These are phyloP conservation scores for Mycena capillaripes DNA, from an alignment of 768 basidiomycete genomes.

Conservation along the genomic window DNA sequence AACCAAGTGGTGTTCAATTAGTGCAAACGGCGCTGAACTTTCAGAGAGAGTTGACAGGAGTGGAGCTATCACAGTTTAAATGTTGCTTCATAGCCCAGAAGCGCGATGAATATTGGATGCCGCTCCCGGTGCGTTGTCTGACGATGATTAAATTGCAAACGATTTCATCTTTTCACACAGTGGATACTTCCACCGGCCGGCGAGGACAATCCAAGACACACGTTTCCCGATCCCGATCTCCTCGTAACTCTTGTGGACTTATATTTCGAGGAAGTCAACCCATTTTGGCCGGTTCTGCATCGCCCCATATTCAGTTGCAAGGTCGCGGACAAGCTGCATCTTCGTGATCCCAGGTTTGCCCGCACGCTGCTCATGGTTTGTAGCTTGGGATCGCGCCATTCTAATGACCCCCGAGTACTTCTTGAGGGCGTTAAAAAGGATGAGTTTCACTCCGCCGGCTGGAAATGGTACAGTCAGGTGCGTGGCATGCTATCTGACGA, in stretches of 20 bases:
- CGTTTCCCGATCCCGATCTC: slow-evolving; percentile 69
- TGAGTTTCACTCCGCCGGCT: slow-evolving; percentile 63
- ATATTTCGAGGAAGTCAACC: slow-evolving; percentile 62
- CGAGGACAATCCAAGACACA: slow-evolving; percentile 46
- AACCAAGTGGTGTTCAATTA: slow-evolving; percentile 60
- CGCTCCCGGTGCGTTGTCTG: slow-evolving; percentile 54
- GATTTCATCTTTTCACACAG: neutral
- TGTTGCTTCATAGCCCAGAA: slow-evolving; percentile 39
- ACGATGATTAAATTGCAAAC: slow-evolving; percentile 6
- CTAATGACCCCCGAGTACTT: slow-evolving; percentile 72
- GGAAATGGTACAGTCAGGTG: slow-evolving; percentile 67
- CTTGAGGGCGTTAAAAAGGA: slow-evolving; percentile 46
- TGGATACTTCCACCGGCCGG: slow-evolving; percentile 36
- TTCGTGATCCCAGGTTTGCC: slow-evolving; percentile 60
- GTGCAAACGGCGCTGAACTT: slow-evolving; percentile 71
- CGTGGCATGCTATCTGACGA: neutral
- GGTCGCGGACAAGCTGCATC: slow-evolving; percentile 64
- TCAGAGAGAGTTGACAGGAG: slow-evolving; percentile 46
- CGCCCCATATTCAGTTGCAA: slow-evolving; percentile 73
- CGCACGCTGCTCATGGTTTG: slow-evolving; percentile 42
- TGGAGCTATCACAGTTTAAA: neutral
- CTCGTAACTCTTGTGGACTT: slow-evolving; percentile 67
- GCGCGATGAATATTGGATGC: slow-evolving; percentile 65
- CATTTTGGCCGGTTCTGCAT: slow-evolving; percentile 76
- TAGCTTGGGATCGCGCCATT: slow-evolving; percentile 72